Evolutionary conservation across 768 basidiomycete species (phyloP).

Genomic region (Saitozyma sp.): DNA sequence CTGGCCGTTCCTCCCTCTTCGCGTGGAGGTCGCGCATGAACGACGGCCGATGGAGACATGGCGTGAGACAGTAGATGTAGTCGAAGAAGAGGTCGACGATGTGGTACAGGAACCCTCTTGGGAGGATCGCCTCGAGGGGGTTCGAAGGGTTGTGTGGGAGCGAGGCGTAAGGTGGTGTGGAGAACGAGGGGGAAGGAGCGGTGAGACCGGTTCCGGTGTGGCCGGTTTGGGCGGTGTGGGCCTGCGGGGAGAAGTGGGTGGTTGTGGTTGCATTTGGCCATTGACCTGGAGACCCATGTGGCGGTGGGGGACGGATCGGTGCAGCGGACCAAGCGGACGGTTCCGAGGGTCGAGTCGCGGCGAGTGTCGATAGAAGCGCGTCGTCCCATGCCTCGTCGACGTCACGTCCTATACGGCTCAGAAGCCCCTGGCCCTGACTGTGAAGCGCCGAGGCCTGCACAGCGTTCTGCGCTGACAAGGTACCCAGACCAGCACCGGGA

Average conservation of each 20-base stretch:
- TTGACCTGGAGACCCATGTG: too few relatives aligned
- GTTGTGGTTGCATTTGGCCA: too few relatives aligned
- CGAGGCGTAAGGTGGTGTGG: constrained; percentile 55
- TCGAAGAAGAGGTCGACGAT: constrained; percentile 89
- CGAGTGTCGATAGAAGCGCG: constrained; percentile 4
- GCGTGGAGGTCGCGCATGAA: constrained; percentile 86
- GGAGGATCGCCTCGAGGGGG: constrained; percentile 77
- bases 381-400: constrained; percentile 8
- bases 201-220: neutral
- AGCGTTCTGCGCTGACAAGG: constrained; percentile 13
- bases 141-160: constrained; percentile 61
- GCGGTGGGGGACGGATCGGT: too few relatives aligned
- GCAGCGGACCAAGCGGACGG: too few relatives aligned
- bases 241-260: too few relatives aligned
- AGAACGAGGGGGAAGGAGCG: constrained; percentile 44
- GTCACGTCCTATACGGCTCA: neutral
- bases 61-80: constrained; percentile 87
- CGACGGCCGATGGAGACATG: constrained; percentile 85
- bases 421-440: constrained; percentile 7
- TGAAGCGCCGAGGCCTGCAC: constrained; percentile 7
- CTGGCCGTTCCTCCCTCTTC: constrained; percentile 68
- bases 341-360: constrained; percentile 1
- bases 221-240: neutral
- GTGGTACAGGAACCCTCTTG: constrained; percentile 73
- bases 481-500: constrained; percentile 1